Evolutionary conservation across 345 rosid genomes (phyloP), one percentile per base, ranked within the genome.

Genomic region (Rubroshorea leprosula): DNA sequence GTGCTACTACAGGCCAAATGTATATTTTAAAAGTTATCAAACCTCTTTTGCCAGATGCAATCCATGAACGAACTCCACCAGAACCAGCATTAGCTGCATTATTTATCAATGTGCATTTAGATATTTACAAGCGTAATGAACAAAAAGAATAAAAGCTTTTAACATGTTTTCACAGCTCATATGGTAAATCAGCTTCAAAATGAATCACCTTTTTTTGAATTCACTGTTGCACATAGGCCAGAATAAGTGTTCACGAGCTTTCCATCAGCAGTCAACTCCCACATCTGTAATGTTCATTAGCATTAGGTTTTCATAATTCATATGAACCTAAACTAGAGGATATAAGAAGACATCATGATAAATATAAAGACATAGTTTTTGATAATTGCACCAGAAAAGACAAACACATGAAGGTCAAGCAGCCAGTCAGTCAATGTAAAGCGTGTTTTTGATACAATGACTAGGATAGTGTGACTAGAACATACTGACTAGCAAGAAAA

Each of bases 31-130:
- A 35, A 29, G 54, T 44, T 59, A 57, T 15, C 73, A 38, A 64
- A 86, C 94, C 94, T 72, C 49, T 31, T 77, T 85, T 83, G 68
- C 98, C 98, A 0, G 80, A 77, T 5, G 98, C 94, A 48, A 92
- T 73, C 98, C 97, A 92, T 53, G 96, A 80, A 21, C 86, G 96
- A 71, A 75, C 54, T 12, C 93, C 85, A 51, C 44, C 66, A 31
- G 81, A 55, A 64, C 5, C 72, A n/a, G 5, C 51, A 39, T 60
- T 46, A 57, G 63, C 74, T 74, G 79, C 74, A 51, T 50, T 41
- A 20, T 13, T 8, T 11, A 27, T 26, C 38, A 13, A 49, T 23
- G 23, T 52, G 47, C 9, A 53, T 26, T 49, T 68, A 39, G 38
- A 63, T 59, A 58, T 54, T 2, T 6, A 13, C 4, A 3, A 16